Base-by-base conservation (phyloP, 2,329 filamentous ascomycete species). In the Penicillium oxalicum region DNA sequence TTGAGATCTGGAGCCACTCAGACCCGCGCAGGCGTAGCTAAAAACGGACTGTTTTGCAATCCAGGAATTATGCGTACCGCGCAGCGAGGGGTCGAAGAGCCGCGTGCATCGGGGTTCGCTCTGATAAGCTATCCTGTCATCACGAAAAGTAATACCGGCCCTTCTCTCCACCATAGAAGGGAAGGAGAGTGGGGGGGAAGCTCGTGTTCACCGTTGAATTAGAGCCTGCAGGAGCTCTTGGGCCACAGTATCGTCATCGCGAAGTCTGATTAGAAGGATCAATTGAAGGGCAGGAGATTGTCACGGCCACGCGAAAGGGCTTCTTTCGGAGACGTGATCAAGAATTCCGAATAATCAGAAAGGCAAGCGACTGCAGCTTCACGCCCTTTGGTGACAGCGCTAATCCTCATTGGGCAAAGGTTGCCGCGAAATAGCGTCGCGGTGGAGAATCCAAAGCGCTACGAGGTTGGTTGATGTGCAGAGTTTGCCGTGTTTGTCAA, bases 351-450 rank as follows among this genome's bases (percentile, higher is more conserved):
- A 41, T 48, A 48, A 51, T 46, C 45, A 50, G 41, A 42, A 48
- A 45, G 33, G 32, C 40, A 9, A 24, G 35, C 35, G 7, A 33
- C 26, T 45, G 45, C 49, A 51, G 39, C 42, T 52, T 53, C 59
- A 49, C 61, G 62, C 62, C 63, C 61, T 65, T 61, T 55, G 48
- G 54, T 61, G 63, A 60, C 63, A 66, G 50, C 56, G 54, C 63
- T 44, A 62, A 56, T 11, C 63, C 55, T 48, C 13, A 48, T 54
- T 13, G 4, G 57, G 63, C 8, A 18, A 53, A 39, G 46, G 29
- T 29, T 24, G 28, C 32, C 39, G 29, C 45, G 40, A 26, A 13
- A 28, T 18, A 36, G 41, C 41, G 29, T 26, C 4, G 13, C 4
- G 13, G n/a, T 32, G 36, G 26, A 24, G 40, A 34, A 12, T 13